These are phyloP conservation scores for Mycena filopes DNA, from an alignment of 768 basidiomycete genomes.

Conservation along the genomic window DNA sequence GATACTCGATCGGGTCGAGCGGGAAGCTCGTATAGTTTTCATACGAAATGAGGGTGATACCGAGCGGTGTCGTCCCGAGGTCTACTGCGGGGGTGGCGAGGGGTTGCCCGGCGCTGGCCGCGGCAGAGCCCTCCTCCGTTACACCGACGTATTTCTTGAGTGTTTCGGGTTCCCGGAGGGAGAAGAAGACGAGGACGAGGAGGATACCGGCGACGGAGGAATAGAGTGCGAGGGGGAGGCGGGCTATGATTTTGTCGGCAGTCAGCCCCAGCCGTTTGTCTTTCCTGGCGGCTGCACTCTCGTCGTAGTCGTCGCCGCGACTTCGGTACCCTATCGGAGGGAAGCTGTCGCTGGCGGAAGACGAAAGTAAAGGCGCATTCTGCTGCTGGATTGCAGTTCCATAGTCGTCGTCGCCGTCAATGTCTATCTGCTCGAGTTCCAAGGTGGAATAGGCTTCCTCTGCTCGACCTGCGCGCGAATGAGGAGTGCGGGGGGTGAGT, in stretches of 20 bases:
- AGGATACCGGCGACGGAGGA: slow-evolving; percentile 54
- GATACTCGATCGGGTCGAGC: slow-evolving; percentile 65
- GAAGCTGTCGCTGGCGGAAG: slow-evolving; percentile 54
- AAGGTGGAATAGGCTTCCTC: slow-evolving; percentile 63
- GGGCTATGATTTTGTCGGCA: slow-evolving; percentile 39
- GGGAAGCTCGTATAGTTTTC: slow-evolving; percentile 70
- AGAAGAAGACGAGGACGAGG: slow-evolving; percentile 60
- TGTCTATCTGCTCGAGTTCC: slow-evolving; percentile 57
- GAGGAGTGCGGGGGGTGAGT: slow-evolving; percentile 69
- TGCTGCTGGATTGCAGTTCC: slow-evolving; percentile 51
- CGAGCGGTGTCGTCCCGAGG: slow-evolving; percentile 26
- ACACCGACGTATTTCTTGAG: slow-evolving; percentile 57
- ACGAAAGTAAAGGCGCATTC: slow-evolving; percentile 58
- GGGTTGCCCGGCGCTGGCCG: slow-evolving; percentile 23
- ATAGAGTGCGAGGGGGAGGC: slow-evolving; percentile 58
- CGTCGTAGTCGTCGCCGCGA: slow-evolving; percentile 52
- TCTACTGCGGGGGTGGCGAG: slow-evolving; percentile 1
- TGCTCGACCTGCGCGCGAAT: slow-evolving; percentile 66
- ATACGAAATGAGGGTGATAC: slow-evolving; percentile 56
- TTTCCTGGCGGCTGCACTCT: slow-evolving; percentile 27
- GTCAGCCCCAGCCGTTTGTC: slow-evolving; percentile 33
- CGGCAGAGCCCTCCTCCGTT: slow-evolving; percentile 26
- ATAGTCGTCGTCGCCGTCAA: slow-evolving; percentile 51
- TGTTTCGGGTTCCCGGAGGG: slow-evolving; percentile 59
- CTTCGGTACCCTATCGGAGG: slow-evolving; percentile 51